These are phyloP conservation scores for Calonectria montana DNA, from an alignment of 2,329 filamentous ascomycete species.

Conservation along the genomic window DNA sequence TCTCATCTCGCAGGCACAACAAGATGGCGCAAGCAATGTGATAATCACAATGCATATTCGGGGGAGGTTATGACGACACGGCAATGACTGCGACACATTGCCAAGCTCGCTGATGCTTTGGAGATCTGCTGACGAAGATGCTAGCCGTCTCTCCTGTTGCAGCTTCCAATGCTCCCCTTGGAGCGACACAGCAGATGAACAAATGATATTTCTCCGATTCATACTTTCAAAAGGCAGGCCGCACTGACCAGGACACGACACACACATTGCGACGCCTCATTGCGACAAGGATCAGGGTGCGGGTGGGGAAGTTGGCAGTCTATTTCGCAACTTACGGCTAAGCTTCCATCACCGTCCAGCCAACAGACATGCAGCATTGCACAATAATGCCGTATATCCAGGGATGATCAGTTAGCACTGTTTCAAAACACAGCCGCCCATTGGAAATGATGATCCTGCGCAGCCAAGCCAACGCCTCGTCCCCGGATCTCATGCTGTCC, in stretches of 20 bases:
- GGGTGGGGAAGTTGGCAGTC: constrained; percentile 2
- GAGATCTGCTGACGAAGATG: constrained; percentile 22
- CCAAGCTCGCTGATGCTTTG: not conserved
- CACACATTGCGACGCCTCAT: constrained; percentile 8
- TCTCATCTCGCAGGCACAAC: constrained; percentile 3
- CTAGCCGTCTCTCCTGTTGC: not conserved
- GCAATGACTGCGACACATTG: not conserved
- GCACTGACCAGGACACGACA: constrained; percentile 26
- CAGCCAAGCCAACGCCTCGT: constrained; percentile 16
- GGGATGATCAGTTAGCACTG: constrained; percentile 8
- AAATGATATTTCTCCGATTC: constrained; percentile 18
- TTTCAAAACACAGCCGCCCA: constrained; percentile 1
- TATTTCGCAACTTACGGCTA: not conserved
- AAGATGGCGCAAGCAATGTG: not conserved
- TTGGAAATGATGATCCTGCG: constrained; percentile 17
- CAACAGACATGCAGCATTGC: constrained; percentile 1
- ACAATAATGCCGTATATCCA: constrained; percentile 13
- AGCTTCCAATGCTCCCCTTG: not conserved
- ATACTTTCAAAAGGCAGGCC: constrained; percentile 5
- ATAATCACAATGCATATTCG: constrained; percentile 2
- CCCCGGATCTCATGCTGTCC: constrained; percentile 9
- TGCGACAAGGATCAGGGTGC: constrained; percentile 13
- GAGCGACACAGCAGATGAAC: not conserved
- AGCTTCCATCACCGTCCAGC: constrained; percentile 7
- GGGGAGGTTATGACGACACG: not conserved